phyloP scores from a whole-genome alignment of 2,329 filamentous ascomycete species.

The Magnaporthales sp. region DNA sequence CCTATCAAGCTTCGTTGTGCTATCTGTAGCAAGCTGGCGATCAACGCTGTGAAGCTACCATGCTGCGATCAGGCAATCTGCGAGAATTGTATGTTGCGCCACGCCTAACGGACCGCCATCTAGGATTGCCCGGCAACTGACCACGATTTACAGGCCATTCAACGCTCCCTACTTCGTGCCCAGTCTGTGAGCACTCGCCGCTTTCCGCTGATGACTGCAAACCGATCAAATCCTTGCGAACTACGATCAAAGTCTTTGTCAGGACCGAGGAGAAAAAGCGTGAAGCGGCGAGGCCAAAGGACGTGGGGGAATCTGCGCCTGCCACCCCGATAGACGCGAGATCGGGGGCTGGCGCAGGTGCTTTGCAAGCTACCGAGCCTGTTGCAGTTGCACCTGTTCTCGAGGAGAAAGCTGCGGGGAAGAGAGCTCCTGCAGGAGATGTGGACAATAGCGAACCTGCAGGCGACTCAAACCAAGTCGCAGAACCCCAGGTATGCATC shows the following conservation, averaged over 20 bases:
- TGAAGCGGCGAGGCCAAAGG: constrained; percentile 51
- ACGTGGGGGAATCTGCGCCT: constrained; percentile 31
- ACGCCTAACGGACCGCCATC: not conserved
- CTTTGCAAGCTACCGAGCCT: not conserved
- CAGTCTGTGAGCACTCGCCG: constrained; percentile 87
- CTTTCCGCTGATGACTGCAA: constrained; percentile 81
- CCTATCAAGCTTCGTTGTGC: constrained; percentile 96
- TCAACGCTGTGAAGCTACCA: constrained; percentile 84
- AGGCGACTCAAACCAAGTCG: not conserved
- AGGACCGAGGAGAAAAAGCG: constrained; percentile 88
- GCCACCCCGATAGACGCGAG: constrained; percentile 30
- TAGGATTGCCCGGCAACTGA: not conserved
- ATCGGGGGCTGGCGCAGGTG: not conserved
- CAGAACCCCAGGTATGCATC: not conserved
- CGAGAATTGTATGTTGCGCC: constrained; percentile 58
- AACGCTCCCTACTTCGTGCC: constrained; percentile 69
- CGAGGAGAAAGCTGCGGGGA: not conserved
- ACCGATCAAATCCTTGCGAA: constrained; percentile 82
- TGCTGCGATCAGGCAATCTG: constrained; percentile 97
- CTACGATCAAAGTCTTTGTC: constrained; percentile 84
- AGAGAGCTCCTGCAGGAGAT: not conserved
- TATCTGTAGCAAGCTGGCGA: constrained; percentile 80
- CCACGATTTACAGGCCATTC: constrained; percentile 40
- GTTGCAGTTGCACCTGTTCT: not conserved
- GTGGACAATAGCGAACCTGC: not conserved